Evolutionary conservation across 371 early-diverging fungal genomes (phyloP), one percentile per base, ranked within the genome.

Genomic region (Lichtheimia corymbifera): DNA sequence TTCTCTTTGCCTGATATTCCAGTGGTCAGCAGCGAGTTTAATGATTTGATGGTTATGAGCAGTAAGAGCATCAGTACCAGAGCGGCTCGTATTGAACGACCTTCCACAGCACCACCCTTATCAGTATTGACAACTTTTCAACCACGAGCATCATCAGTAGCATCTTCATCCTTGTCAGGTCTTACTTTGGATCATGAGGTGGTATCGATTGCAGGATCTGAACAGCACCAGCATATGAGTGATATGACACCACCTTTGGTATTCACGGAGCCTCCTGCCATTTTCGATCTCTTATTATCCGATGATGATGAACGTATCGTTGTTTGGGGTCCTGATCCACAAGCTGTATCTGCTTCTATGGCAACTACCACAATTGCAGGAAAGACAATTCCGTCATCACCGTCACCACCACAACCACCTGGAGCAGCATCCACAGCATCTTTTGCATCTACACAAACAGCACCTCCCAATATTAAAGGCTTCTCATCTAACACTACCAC

Each of bases 271-370:
- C 61, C 76, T 18, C 83, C 86, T 0, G 72, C 76, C 24, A 66
- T 82, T 59, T 86, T 86, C 56, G 84, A 84, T 57, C 66, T 73
- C 0, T 65, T 86, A 12, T 65, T 66, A 30, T 73, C 80, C 0
- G 86, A 86, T n/a, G 70, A 74, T 13, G 83, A 86, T 55, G 83
- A 83, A 40, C 65, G 82, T 9, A 80, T 83, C 35, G 82, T 86
- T 42, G 63, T 86, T 25, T 86, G 86, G 86, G 81, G 80, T 1
- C 64, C 73, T 51, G 77, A 79, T 64, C 73, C 78, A 7, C 70
- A 71, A 50, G 61, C 55, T 2, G 59, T 78, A 20, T 71, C 75
- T 2, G 75, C 79, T 4, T 68, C 72, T 0, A 67, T 73, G 73
- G 75, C 75, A 6, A 65, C 72, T 12, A 71, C 68, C n/a, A 49